phyloP scores from a whole-genome alignment of 139 green algal species.

The Chlamydomonas incerta region DNA sequence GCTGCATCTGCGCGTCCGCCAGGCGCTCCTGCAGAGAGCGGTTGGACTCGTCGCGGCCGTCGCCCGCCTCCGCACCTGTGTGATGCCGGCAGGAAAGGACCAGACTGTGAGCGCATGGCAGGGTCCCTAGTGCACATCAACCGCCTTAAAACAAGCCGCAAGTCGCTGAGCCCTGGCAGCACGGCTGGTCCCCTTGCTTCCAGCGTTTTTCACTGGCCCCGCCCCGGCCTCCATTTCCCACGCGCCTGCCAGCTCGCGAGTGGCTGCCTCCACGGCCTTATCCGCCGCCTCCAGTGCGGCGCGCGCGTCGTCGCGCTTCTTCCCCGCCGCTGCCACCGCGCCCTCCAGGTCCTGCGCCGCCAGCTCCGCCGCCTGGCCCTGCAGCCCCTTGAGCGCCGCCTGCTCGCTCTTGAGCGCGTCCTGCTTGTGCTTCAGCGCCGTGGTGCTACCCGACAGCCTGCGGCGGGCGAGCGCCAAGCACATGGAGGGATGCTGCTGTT shows the following conservation, averaged over 20 bases:
- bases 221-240: too few relatives aligned
- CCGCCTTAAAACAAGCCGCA: too few relatives aligned
- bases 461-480: too few relatives aligned
- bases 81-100: too few relatives aligned
- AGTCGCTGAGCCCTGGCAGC: too few relatives aligned
- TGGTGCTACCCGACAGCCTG: conserved; percentile 80
- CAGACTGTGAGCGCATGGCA: too few relatives aligned
- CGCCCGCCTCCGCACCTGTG: conserved; percentile 83
- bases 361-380: conserved; percentile 52
- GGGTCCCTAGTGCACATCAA: too few relatives aligned
- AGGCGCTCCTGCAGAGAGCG: conserved; percentile 83
- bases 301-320: conserved; percentile 50
- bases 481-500: too few relatives aligned
- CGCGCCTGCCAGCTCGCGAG: conserved; percentile 60
- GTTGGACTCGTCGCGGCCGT: conserved; percentile 87
- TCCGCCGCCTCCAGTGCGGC: conserved; percentile 56
- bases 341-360: conserved; percentile 50
- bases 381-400: conserved; percentile 48
- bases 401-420: conserved; percentile 72
- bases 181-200: too few relatives aligned
- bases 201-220: too few relatives aligned
- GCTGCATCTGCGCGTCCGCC: conserved; percentile 67
- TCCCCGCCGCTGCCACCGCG: conserved; percentile 37
- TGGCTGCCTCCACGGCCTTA: conserved; percentile 59
- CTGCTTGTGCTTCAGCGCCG: conserved; percentile 70